Base-by-base conservation (phyloP, 345 rosid genomes). In the Aegle marmelos region DNA sequence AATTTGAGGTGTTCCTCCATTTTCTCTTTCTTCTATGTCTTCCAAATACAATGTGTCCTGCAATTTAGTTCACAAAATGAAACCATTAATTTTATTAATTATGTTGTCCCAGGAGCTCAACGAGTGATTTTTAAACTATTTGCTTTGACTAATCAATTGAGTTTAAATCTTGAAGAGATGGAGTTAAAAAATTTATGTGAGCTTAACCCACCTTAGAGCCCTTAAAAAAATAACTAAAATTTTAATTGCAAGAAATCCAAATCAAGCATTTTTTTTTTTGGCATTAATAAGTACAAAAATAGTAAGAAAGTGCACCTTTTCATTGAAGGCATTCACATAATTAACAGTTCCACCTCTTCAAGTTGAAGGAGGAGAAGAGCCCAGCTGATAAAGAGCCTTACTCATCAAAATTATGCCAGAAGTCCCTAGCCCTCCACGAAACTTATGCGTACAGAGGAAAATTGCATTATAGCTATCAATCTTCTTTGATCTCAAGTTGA, bases 331-430 rank as follows among this genome's bases (percentile, higher is more conserved):
- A 73, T 88, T 91, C 68, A 91, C 94, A 72, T 86, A 91, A 50
- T 70, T 22, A 16, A 89, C 92, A 48, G 93, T 88, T 50, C 94
- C 93, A 7, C 93, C 94, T 21, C 92, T 91, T 45, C 87, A 88
- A 7, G 91, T 89, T 7, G 93, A 85, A 0, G 93, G 93, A 1
- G 93, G 86, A 27, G 80, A 85, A 69, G 85, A 83, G n/a, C 79
- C 71, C 0, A 91, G 81, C 66, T 57, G 87, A 78, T 91, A 89
- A 0, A 91, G 84, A 9, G 85, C 82, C 68, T 83, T 86, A 74
- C 75, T 89, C 86, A 88, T 86, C 9, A 89, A 63, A 67, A 88
- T 87, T 25, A 89, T 73, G 33, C 90, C 93, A 1, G 94, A 90
- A 0, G 91, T 72, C 21, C 92, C 89, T 10, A 93, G 92, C 17